Evolutionary conservation across 352 stramenopile genomes (phyloP), one percentile per base, ranked within the genome.

Genomic region (Phytophthora foliorum): DNA sequence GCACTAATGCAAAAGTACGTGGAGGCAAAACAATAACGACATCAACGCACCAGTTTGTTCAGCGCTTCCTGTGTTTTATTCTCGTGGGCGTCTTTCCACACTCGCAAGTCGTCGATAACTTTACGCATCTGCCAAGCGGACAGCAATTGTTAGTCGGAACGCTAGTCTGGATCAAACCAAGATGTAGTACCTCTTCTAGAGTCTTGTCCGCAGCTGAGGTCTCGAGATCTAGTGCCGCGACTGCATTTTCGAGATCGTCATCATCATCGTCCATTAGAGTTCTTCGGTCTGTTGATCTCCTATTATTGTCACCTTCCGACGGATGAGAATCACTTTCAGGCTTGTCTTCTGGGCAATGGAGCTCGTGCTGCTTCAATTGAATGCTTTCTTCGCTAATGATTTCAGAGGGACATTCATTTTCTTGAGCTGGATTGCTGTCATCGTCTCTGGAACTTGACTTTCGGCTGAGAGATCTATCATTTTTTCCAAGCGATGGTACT

Each of bases 21-120:
- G n/a, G 16, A 39, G 29, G 29, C 5, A n/a, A 31, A 58, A 21
- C 10, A 39, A 34, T 8, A 34, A 1, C 34, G 21, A 3, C 21
- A 46, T 7, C 4, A 21, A 50, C 19, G 41, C 62, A 88, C 80
- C 49, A 84, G 56, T 57, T 75, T 48, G 14, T 41, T 32, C 13
- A 82, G 58, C 2, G 64, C 71, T 49, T 69, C 44, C 9, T 78
- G 66, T 1, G 63, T 81, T 34, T 60, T 39, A 3, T 70, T 44
- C n/a, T 78, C 29, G 13, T 83, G 77, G 1, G 42, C 6, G 6
- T 77, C 38, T 65, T 77, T 86, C 82, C 82, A 90, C 7, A 51
- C 32, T 34, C 59, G 54, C 9, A 90, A 52, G 8, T 75, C 56
- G 9, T 76, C 60, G 29, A 90, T 88, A 25, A 71, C 66, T 57